These are phyloP conservation scores for Linnemannia zychae DNA, from an alignment of 192 early-diverging fungal species.

Conservation along the genomic window DNA sequence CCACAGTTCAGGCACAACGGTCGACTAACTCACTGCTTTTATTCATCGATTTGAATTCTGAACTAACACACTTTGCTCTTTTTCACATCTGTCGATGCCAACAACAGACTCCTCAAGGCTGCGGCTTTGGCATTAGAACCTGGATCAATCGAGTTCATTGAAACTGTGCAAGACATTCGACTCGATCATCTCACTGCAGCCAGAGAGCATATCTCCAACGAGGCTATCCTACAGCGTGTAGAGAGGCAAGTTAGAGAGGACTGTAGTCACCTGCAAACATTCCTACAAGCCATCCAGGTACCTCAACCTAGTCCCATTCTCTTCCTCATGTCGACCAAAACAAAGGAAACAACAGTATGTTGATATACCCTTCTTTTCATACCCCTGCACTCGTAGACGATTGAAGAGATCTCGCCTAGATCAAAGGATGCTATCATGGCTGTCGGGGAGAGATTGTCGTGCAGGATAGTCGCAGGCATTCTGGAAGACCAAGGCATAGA, in stretches of 20 bases:
- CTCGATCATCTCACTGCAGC: conserved; percentile 83
- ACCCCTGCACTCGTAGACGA: conserved; percentile 60
- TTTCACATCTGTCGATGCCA: neutral
- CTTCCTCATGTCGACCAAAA: neutral
- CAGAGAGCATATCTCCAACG: conserved; percentile 62
- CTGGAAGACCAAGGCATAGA: conserved; percentile 86
- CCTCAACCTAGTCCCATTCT: neutral
- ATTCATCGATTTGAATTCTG: neutral
- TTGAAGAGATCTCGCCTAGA: conserved; percentile 96
- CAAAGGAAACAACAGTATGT: neutral
- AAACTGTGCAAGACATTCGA: conserved; percentile 87
- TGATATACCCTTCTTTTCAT: neutral
- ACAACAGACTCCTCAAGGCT: conserved; percentile 73
- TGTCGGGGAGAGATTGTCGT: conserved; percentile 94
- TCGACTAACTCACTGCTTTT: neutral
- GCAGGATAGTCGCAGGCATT: conserved; percentile 87
- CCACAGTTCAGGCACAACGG: neutral
- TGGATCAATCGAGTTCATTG: conserved; percentile 71
- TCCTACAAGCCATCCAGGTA: conserved; percentile 92
- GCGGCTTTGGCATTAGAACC: conserved; percentile 78
- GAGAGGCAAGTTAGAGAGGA: conserved; percentile 76
- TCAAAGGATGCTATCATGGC: conserved; percentile 96
- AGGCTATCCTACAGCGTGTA: conserved; percentile 63
- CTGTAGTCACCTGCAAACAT: conserved; percentile 82
- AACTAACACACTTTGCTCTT: neutral